Evolutionary conservation across 2,329 filamentous ascomycete genomes (phyloP).

Genomic region (Anisogramma anomala): DNA sequence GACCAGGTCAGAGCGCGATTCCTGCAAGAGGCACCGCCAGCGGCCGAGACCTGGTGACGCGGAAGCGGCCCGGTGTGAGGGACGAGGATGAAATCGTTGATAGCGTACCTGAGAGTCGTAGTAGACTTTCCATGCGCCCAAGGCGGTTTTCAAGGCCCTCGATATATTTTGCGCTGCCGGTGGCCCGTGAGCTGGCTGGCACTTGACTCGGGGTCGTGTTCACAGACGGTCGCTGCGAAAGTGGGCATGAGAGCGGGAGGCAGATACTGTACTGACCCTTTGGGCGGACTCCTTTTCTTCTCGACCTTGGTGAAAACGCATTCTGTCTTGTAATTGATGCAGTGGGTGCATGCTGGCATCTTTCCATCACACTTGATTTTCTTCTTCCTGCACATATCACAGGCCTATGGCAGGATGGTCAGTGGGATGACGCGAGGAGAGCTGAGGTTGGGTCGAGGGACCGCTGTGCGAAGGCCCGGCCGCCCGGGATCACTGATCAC

Average conservation of each 20-base stretch:
- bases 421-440: too few relatives aligned
- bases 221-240: conserved; percentile 2
- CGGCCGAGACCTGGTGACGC: background rate
- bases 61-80: background rate
- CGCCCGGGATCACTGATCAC: conserved; percentile 45
- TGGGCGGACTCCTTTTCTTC: conserved; percentile 95
- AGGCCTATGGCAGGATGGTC: conserved; percentile 47
- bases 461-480: background rate
- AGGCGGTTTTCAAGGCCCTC: conserved; percentile 91
- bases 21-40: conserved; percentile 18
- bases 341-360: conserved; percentile 88
- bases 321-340: conserved; percentile 94
- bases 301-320: conserved; percentile 97
- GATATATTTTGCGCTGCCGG: conserved; percentile 80
- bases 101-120: conserved; percentile 61
- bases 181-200: conserved; percentile 2
- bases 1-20: conserved; percentile 5
- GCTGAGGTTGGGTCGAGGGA: background rate
- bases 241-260: background rate
- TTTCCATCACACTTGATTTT: conserved; percentile 98
- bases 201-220: background rate
- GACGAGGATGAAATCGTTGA: background rate
- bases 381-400: conserved; percentile 93
- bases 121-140: conserved; percentile 86
- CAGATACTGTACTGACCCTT: conserved; percentile 55